These are phyloP conservation scores for Dictyostelium citrinum DNA, from an alignment of 78 protist genomes.

Conservation along the genomic window DNA sequence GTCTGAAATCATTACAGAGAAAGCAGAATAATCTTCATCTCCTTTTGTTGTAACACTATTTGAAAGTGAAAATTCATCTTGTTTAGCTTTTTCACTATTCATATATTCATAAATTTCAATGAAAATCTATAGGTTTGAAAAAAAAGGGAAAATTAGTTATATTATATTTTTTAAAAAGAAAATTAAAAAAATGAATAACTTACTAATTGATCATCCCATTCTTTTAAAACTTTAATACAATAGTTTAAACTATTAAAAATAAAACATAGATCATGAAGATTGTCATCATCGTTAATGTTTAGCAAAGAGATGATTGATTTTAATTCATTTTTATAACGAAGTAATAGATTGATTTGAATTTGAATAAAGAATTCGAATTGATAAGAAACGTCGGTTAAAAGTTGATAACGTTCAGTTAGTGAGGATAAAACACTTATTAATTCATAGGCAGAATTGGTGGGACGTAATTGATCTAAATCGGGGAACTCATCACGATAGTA, in stretches of 20 bases:
- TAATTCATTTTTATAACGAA: constrained; percentile 26
- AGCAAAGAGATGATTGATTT: background rate
- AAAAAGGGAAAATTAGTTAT: background rate
- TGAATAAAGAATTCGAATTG: constrained; percentile 51
- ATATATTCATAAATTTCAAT: constrained; percentile 49
- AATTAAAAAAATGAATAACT: background rate
- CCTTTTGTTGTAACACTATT: background rate
- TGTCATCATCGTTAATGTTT: background rate
- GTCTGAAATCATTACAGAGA: background rate
- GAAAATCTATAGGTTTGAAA: background rate
- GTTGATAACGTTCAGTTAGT: constrained; percentile 29
- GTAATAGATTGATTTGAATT: constrained; percentile 45
- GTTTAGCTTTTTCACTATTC: background rate
- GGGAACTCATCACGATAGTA: constrained; percentile 28
- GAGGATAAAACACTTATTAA: background rate
- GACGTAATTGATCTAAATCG: constrained; percentile 37
- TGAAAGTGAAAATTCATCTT: background rate
- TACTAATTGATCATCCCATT: constrained; percentile 61
- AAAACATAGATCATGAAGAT: constrained; percentile 3
- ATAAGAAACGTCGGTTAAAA: background rate
- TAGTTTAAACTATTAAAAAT: constrained; percentile 35
- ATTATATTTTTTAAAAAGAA: background rate
- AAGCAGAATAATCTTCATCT: constrained; percentile 39
- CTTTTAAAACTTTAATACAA: background rate
- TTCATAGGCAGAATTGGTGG: constrained; percentile 55